These are phyloP conservation scores for Solanum appendiculatum DNA, from an alignment of 257 asterid genomes.

Conservation along the genomic window DNA sequence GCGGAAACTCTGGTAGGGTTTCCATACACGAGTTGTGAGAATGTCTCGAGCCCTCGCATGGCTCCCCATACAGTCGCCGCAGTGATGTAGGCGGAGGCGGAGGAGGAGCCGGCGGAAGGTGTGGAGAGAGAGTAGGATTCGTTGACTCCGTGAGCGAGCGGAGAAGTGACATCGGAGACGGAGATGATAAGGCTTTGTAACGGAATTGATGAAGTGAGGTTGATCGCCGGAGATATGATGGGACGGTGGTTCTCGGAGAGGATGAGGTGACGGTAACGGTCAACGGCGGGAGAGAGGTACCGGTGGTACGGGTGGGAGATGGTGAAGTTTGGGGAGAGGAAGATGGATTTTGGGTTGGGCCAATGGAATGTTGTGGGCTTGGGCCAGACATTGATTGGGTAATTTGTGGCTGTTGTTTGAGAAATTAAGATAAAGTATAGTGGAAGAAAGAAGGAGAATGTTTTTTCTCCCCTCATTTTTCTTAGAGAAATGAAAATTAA, in stretches of 20 bases:
- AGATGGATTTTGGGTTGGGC: conserved; percentile 50
- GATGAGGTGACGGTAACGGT: conserved; percentile 46
- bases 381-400: conserved; percentile 84
- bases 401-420: conserved; percentile 41
- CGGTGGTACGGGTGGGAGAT: conserved; percentile 37
- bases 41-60: conserved; percentile 81
- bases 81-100: conserved; percentile 35
- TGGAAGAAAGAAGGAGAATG: not conserved
- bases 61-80: conserved; percentile 82
- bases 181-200: conserved; percentile 28
- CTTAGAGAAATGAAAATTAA: not conserved
- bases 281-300: conserved; percentile 47
- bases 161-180: conserved; percentile 29
- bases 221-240: conserved; percentile 38
- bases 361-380: conserved; percentile 64
- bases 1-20: conserved; percentile 35
- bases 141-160: conserved; percentile 59
- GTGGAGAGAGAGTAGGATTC: conserved; percentile 68
- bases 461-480: not conserved
- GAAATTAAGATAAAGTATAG: not conserved
- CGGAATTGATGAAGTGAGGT: conserved; percentile 33
- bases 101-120: conserved; percentile 12
- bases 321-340: conserved; percentile 49
- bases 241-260: conserved; percentile 44
- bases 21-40: conserved; percentile 68